Evolutionary conservation across 179 eudicot species (phyloP).

Genomic region (Gypsophila paniculata): DNA sequence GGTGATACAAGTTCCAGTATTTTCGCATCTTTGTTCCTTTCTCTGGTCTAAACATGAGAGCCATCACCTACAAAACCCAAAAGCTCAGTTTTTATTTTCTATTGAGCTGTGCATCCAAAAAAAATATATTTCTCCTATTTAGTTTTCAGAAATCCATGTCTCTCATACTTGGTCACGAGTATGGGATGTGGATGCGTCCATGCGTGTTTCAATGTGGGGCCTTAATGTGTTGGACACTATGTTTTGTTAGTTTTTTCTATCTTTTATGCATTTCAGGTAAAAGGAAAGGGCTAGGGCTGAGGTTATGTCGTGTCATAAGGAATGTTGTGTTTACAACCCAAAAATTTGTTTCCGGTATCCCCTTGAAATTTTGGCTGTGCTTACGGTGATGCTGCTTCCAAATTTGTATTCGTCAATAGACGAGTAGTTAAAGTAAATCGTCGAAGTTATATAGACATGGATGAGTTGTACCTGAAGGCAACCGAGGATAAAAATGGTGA

Average conservation of each 20-base stretch:
- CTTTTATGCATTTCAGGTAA: no score
- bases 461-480: slow-evolving; percentile 63
- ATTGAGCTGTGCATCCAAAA: not conserved
- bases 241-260: no score
- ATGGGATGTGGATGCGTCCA: not conserved
- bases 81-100: not conserved
- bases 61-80: slow-evolving; percentile 25
- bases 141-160: not conserved
- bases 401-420: not conserved
- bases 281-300: no score
- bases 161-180: not conserved
- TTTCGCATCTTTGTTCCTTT: slow-evolving; percentile 62
- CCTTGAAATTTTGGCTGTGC: no score
- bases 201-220: no score
- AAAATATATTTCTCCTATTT: not conserved
- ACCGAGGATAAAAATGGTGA: slow-evolving; percentile 51
- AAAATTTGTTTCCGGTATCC: no score
- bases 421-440: not conserved
- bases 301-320: no score
- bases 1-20: slow-evolving; percentile 93
- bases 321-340: no score
- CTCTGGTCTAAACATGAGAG: slow-evolving; percentile 62
- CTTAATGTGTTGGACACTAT: no score
- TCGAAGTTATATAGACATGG: not conserved
- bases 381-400: no score